Conservation (phyloP, 1,284 basidiomycete species). For the Puccinia polysora region DNA sequence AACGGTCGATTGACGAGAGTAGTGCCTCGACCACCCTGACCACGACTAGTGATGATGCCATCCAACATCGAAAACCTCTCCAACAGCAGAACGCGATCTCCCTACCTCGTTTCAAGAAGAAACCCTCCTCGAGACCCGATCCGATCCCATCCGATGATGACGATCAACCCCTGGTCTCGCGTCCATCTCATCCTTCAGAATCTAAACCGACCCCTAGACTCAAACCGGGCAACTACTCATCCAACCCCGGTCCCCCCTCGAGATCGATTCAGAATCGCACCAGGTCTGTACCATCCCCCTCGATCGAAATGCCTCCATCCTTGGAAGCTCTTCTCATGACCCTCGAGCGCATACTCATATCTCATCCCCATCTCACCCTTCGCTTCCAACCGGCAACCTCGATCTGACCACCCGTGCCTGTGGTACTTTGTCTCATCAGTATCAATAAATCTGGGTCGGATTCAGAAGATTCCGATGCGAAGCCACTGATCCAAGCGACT, state of each 20-base stretch:
- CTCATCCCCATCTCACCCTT: background rate
- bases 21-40: constrained; percentile 28
- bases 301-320: no score
- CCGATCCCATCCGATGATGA: constrained; percentile 7
- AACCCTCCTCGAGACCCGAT: background rate
- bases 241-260: no score
- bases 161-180: constrained; percentile 28
- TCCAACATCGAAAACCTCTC: background rate
- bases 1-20: constrained; percentile 37
- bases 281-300: background rate
- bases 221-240: no score
- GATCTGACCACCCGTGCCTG: background rate
- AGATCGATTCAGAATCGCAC: background rate
- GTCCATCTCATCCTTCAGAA: background rate
- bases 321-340: no score
- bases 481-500: background rate
- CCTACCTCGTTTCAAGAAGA: no score
- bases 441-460: background rate
- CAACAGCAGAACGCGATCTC: background rate
- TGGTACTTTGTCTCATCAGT: background rate
- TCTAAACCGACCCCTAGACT: background rate
- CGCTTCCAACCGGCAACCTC: background rate
- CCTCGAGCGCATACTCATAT: background rate
- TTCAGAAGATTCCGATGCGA: background rate
- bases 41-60: background rate